Base-by-base conservation (phyloP, 352 stramenopile species). In the Peronospora destructor region DNA sequence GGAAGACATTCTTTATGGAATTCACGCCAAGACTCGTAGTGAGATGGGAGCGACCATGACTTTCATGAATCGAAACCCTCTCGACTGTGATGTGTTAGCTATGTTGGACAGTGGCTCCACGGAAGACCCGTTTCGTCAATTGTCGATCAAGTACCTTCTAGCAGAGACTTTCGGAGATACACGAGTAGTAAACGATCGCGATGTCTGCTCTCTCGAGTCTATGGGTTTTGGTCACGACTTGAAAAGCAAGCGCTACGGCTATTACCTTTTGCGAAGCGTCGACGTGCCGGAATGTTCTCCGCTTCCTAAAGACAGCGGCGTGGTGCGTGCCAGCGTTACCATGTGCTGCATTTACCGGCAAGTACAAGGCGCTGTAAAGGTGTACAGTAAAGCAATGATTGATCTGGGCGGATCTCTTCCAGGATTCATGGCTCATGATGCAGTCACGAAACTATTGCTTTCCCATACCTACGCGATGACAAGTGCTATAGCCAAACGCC, bases 271-370 rank as follows among this genome's bases (percentile, higher is more conserved):
- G 17, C 64, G 76, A 45, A 84, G 73, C 6, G 57, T 87, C 3
- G 66, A 81, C 10, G 46, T 76, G 0, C 51, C 65, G 0, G 65
- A 67, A 19, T 83, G 73, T 46, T 73, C 72, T 0, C 49, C 64
- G n/a, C 64, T 81, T 42, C 57, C 63, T 0, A 62, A 78, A 47
- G 68, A 61, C 43, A 64, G 64, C 13, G 58, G 69, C 34, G 61
- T 85, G 5, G 59, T 73, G 16, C 70, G 71, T 16, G 68, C 75
- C 4, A 68, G 52, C 29, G 61, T 82, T 30, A 78, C 75, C 32
- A 56, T 84, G 48, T 84, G 75, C 53, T 83, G 68, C 43, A 84
- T 86, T 48, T 84, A 80, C 45, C 66, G 76, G 4, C 76, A 87
- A 61, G 56, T 61, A 9, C 66, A 69, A 13, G 48, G 51, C 10